A percentile compares a stretch with the other conserved stretches of the same genome.
Conservation (phyloP, 2,329 filamentous ascomycete genomes). For the Chaetomiaceae sp. region DNA sequence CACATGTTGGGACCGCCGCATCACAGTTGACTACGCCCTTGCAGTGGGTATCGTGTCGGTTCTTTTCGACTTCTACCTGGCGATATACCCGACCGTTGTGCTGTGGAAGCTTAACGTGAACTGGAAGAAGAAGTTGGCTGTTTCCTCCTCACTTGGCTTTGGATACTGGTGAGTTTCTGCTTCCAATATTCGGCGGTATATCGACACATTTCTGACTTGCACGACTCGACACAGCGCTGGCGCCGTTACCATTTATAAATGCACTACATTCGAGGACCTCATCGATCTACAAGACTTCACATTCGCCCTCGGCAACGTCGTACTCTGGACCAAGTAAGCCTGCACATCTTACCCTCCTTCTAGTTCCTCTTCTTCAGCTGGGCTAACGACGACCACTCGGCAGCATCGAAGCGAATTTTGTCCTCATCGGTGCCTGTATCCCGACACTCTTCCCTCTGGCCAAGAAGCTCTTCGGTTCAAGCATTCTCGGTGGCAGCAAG, state of each 20-base stretch:
- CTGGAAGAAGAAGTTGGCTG: conserved; percentile 38
- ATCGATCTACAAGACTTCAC: neutral
- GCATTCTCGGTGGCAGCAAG: neutral
- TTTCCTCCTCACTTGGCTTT: conserved; percentile 35
- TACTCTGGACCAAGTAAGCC: neutral
- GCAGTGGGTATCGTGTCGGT: conserved; percentile 30
- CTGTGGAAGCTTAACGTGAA: conserved; percentile 36
- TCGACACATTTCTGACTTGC: conserved; percentile 13
- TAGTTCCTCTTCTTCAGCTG: neutral
- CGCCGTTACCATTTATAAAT: neutral
- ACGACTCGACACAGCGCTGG: conserved; percentile 6
- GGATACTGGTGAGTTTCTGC: conserved; percentile 29
- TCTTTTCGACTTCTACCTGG: conserved; percentile 38
- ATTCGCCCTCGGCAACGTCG: neutral
- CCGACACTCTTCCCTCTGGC: neutral
- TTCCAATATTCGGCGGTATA: neutral
- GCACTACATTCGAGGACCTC: neutral
- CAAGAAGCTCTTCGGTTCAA: neutral
- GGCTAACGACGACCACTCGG: neutral
- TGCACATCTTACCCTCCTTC: neutral
- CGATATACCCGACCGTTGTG: conserved; percentile 37
- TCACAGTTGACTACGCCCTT: conserved; percentile 35
- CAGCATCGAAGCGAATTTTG: neutral
- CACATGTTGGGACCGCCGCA: conserved; percentile 32
- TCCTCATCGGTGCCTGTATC: neutral